Conservation (phyloP, 371 early-diverging fungal genomes). For the Mortierella sp. region DNA sequence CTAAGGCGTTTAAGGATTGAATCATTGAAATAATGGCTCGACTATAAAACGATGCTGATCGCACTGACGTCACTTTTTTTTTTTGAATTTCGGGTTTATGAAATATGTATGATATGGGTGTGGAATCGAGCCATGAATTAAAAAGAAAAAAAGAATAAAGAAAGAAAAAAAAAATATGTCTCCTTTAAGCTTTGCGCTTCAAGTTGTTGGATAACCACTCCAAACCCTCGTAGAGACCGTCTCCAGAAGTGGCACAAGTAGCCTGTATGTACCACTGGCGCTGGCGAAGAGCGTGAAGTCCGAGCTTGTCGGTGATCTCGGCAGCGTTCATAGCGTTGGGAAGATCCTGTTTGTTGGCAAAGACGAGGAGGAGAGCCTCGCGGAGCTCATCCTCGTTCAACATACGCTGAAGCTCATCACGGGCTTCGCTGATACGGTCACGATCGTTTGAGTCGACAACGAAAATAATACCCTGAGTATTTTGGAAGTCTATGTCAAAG, state of each 20-base stretch:
- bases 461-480: constrained; percentile 94
- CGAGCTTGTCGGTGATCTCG: constrained; percentile 88
- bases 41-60: no score
- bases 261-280: constrained; percentile 95
- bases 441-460: constrained; percentile 96
- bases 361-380: constrained; percentile 84
- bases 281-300: constrained; percentile 82
- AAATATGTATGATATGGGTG: not conserved
- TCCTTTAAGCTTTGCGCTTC: constrained; percentile 36
- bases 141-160: not conserved
- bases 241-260: constrained; percentile 94
- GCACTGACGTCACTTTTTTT: no score
- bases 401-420: constrained; percentile 90
- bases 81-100: no score
- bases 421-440: constrained; percentile 90
- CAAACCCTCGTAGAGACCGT: constrained; percentile 95
- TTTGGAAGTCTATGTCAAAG: constrained; percentile 75
- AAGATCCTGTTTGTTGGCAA: constrained; percentile 95
- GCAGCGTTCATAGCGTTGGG: constrained; percentile 89
- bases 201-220: constrained; percentile 79
- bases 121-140: not conserved
- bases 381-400: constrained; percentile 90
- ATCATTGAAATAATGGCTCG: no score
- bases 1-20: no score
- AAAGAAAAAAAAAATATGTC: constrained; percentile 9